These are phyloP conservation scores for Hamamelis virginiana DNA, from an alignment of 164 flowering plant species.

Conservation along the genomic window DNA sequence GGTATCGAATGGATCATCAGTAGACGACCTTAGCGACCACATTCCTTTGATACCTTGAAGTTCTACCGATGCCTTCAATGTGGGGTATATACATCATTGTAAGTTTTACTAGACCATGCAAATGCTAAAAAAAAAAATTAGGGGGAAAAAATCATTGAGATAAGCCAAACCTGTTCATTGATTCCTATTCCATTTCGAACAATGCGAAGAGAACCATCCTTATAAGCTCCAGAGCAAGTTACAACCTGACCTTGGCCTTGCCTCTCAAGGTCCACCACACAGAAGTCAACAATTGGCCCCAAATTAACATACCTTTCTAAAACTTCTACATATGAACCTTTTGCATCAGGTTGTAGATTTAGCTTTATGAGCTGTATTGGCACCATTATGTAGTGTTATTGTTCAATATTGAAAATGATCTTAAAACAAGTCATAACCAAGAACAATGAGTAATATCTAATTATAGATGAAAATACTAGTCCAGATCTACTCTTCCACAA, in stretches of 20 bases:
- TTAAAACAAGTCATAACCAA: background rate
- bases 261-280: constrained; percentile 98
- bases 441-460: background rate
- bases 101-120: background rate
- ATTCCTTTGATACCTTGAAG: constrained; percentile 99
- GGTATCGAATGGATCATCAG: constrained; percentile 88
- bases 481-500: no score
- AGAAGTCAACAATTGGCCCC: constrained; percentile 97
- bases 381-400: constrained; percentile 7
- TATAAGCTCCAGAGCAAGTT: constrained; percentile 96
- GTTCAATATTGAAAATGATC: background rate
- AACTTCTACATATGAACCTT: constrained; percentile 96
- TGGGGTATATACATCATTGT: background rate
- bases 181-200: constrained; percentile 98
- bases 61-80: constrained; percentile 88
- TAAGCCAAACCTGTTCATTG: constrained; percentile 78
- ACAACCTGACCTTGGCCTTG: constrained; percentile 99
- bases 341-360: constrained; percentile 86
- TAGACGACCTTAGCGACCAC: constrained; percentile 95
- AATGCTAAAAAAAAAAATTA: background rate
- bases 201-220: constrained; percentile 97
- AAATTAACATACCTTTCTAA: constrained; percentile 88
- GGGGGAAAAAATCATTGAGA: background rate
- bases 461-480: background rate
- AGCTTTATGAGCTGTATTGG: constrained; percentile 82